Base-by-base conservation (phyloP, 192 early-diverging fungal species). In the Coemansia sp. region DNA sequence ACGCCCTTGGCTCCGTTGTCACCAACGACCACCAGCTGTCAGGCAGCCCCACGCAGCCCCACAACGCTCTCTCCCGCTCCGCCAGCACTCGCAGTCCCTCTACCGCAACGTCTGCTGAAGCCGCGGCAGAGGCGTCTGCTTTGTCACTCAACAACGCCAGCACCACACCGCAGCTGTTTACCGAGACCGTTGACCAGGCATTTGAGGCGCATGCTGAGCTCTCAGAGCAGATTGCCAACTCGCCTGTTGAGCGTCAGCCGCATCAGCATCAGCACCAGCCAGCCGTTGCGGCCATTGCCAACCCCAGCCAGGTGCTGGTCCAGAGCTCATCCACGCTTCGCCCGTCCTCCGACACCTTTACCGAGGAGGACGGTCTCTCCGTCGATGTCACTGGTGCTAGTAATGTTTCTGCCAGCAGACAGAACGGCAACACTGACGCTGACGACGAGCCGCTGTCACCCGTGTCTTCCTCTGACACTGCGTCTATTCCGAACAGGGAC, bases 321-420 rank as follows among this genome's bases (percentile, higher is more conserved):
- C 78, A 70, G 20, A 81, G 79, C 56, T 54, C 74, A 17, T 81
- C 79, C 45, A 81, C 79, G 16, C 61, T 81, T 42, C 70, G 79
- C 11, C 74, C 79, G 42, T 81, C 79, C 49, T 81, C 79, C 2
- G 79, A 81, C 57, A 81, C 79, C 3, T 74, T 74, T 20, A 71
- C 72, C 9, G 66, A 68, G 22, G 78, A 72, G 5, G 64, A 66
- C 45, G 39, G 57, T 0, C 57, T 59, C 7, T 59, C 39, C 4
- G 57, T 59, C 7, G 57, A 59, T 14, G 38, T 59, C 4, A 68
- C 42, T 43, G 51, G 43, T n/a, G 25, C 25, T 25, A 53, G 54
- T n/a, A 44, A 46, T 32, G 42, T 42, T 0, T 49, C 61, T n/a
- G 53, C 41, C 11, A 69, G 64, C 25, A 37, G 57, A 2, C 61